phyloP scores from a whole-genome alignment of 495 filamentous ascomycete species.

The Mycothermus thermophilus region DNA sequence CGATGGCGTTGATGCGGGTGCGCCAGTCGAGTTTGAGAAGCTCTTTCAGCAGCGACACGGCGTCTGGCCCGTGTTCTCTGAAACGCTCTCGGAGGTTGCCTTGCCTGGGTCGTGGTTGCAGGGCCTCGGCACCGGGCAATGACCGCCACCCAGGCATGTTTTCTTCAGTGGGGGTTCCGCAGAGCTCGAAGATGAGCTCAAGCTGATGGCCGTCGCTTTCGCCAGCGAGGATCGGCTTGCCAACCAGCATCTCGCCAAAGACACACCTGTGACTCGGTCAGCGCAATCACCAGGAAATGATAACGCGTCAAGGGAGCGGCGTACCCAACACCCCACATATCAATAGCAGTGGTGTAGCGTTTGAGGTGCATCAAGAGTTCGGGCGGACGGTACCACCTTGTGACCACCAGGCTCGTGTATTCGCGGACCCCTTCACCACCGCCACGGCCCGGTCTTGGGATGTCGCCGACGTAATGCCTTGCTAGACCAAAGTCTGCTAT shows the following conservation, averaged over 20 bases:
- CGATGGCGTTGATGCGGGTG: conserved; percentile 79
- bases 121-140: conserved; percentile 66
- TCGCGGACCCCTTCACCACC: conserved; percentile 77
- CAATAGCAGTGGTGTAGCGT: conserved; percentile 87
- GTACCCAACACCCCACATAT: conserved; percentile 96
- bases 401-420: conserved; percentile 91
- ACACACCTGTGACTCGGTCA: too few species aligned
- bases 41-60: conserved; percentile 67
- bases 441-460: conserved; percentile 64
- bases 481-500: conserved; percentile 97
- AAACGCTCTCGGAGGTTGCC: conserved; percentile 61
- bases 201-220: conserved; percentile 81
- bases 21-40: conserved; percentile 82
- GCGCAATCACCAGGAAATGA: too few species aligned
- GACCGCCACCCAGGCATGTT: conserved; percentile 85
- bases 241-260: conserved; percentile 94
- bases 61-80: conserved; percentile 45
- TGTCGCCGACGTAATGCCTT: conserved; percentile 77
- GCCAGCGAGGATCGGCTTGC: conserved; percentile 83
- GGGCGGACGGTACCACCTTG: conserved; percentile 91
- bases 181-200: conserved; percentile 82
- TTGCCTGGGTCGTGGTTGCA: conserved; percentile 48
- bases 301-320: conserved; percentile 5
- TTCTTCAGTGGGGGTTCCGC: conserved; percentile 78
- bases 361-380: conserved; percentile 80